Evolutionary conservation across 176 grass and related monocot genomes (phyloP), one percentile per base, ranked within the genome.

Genomic region (Triticum timopheevii): DNA sequence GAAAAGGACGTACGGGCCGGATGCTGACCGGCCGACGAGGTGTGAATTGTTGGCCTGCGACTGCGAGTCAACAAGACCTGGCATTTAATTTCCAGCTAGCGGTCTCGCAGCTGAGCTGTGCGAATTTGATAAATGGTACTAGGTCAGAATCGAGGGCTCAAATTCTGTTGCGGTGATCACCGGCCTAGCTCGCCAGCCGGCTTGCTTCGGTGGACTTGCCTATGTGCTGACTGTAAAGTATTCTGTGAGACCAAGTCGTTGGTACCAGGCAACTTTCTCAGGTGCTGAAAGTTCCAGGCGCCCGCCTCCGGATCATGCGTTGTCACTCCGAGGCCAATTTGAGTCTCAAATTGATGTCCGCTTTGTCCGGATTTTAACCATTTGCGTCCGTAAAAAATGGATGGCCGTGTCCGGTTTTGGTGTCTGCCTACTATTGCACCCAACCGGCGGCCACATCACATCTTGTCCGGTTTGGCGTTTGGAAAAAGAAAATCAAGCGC

Each of bases 341-440:
- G 28, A 28, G 28, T 0, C 3, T 0, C 10, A 44, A 44, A 44
- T 0, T 0, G 0, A 10, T 0, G 10, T 3, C 2, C 2, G 10
- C 0, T 12, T 44, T 44, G 10, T 12, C 10, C 0, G 42, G 0
- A 44, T 44, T 42, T 44, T 44, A 3, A 3, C 42, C 0, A 12
- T 12, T 44, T 44, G 10, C 42, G 42, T 44, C 42, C 0, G 40
- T 11, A 12, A 12, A 44, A 44, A 44, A 12, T 3, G 10, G 10
- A 44, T 3, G 40, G 10, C 40, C 40, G 40, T 44, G 3, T 44
- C 0, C 11, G 10, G 10, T 44, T 42, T 42, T 42, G 40, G 9
- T 0, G 10, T 42, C 40, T 0, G 2, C 2, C 10, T 11, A 42
- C 40, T 42, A 10, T 2, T 42, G 40, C 10, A 42, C 2, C 40